Percentiles rank a stretch among this genome's conserved stretches.
Conservation (phyloP, 1,284 basidiomycete species). For the Inonotus hispidus region DNA sequence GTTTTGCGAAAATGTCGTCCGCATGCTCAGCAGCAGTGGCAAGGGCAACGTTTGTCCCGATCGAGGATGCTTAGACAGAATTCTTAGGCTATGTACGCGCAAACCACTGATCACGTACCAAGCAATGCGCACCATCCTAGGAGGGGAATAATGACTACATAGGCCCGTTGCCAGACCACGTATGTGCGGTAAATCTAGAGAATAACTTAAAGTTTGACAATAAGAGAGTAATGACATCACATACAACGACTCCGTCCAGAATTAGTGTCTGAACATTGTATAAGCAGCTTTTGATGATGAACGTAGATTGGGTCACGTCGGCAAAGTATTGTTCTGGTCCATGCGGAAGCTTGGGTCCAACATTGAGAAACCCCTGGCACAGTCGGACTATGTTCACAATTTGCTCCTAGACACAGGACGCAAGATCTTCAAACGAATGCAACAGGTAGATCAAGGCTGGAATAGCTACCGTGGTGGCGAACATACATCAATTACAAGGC, state of each 20-base stretch:
- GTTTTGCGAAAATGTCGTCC: background rate
- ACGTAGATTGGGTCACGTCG: background rate
- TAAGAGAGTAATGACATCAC: background rate
- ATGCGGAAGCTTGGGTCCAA: background rate
- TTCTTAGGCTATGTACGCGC: background rate
- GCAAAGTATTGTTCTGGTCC: background rate
- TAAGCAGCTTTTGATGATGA: background rate
- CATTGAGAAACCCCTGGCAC: background rate
- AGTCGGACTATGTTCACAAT: background rate
- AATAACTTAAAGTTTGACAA: background rate
- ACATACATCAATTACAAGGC: too few species aligned
- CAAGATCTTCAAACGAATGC: background rate
- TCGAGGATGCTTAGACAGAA: background rate
- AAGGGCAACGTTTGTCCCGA: background rate
- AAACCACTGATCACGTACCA: background rate
- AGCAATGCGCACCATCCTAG: background rate
- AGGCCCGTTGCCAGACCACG: background rate
- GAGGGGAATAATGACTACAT: background rate
- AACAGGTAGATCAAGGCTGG: background rate
- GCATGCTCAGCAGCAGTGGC: background rate
- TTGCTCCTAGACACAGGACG: background rate
- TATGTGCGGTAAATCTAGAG: background rate
- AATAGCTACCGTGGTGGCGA: background rate
- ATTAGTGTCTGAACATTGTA: background rate
- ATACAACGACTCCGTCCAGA: background rate